Percentiles rank a stretch among this genome's conserved stretches.
These are phyloP conservation scores for Carallia brachiata DNA, from an alignment of 345 rosid genomes.

Conservation along the genomic window DNA sequence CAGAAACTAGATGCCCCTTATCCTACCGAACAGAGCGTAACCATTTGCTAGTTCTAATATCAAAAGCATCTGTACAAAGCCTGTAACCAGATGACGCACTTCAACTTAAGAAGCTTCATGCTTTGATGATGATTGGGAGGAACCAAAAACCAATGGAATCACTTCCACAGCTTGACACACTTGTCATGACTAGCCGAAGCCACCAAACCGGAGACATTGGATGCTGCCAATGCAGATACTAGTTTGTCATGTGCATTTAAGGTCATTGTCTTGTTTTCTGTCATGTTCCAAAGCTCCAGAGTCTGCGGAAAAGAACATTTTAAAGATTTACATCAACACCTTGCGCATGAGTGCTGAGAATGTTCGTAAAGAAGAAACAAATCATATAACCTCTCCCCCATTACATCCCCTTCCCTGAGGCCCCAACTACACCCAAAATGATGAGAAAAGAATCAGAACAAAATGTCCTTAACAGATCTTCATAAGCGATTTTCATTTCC, in stretches of 20 bases:
- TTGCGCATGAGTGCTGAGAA: not conserved
- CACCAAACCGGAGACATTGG: constrained; percentile 36
- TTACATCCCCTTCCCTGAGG: not conserved
- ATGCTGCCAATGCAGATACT: constrained; percentile 45
- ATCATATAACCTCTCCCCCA: not conserved
- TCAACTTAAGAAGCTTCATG: not conserved
- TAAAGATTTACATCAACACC: constrained; percentile 3
- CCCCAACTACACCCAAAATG: not conserved
- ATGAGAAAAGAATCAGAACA: too few relatives aligned
- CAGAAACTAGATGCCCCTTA: constrained; percentile 2
- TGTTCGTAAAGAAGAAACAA: not conserved
- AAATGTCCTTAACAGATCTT: too few relatives aligned
- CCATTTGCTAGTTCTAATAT: constrained; percentile 2
- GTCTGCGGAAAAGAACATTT: constrained; percentile 26
- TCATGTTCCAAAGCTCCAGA: constrained; percentile 50
- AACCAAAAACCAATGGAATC: constrained; percentile 9
- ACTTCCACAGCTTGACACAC: constrained; percentile 53
- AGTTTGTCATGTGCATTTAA: constrained; percentile 38
- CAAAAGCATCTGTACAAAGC: constrained; percentile 13
- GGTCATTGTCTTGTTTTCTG: constrained; percentile 38
- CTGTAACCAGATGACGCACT: not conserved
- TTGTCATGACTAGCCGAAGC: constrained; percentile 51
- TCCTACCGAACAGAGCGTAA: constrained; percentile 3
- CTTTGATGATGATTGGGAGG: not conserved
- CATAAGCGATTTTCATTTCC: too few relatives aligned